Conservation (phyloP, 2,329 filamentous ascomycete species). For the Alternaria atra region DNA sequence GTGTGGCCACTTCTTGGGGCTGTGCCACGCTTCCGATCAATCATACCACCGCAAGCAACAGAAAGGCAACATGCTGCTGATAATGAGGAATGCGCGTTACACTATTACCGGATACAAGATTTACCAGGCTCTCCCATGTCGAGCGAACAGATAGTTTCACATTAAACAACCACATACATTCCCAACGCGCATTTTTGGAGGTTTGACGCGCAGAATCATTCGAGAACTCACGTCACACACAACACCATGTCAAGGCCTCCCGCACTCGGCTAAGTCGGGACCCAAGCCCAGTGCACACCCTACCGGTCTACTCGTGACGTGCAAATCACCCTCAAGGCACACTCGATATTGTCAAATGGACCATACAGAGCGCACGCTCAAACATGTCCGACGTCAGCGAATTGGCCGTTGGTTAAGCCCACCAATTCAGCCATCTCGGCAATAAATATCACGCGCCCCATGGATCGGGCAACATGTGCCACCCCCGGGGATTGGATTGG, state of each 20-base stretch:
- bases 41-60: constrained; percentile 10
- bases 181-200: background rate
- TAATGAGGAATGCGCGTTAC: constrained; percentile 3
- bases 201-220: background rate
- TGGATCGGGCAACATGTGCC: constrained; percentile 3
- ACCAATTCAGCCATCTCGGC: constrained; percentile 13
- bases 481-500: background rate
- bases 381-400: constrained; percentile 25
- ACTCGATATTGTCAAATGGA: constrained; percentile 15
- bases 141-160: background rate
- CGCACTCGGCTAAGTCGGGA: constrained; percentile 35
- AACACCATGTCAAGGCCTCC: constrained; percentile 26
- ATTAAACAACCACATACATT: background rate
- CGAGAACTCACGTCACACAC: constrained; percentile 17
- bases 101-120: background rate
- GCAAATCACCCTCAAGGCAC: constrained; percentile 23
- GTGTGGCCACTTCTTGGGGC: constrained; percentile 25
- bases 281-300: constrained; percentile 12
- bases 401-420: constrained; percentile 6
- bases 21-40: constrained; percentile 17
- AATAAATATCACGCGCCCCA: constrained; percentile 19
- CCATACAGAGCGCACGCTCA: constrained; percentile 15
- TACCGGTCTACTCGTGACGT: constrained; percentile 33
- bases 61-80: background rate
- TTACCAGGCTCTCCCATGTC: background rate